A percentile compares a stretch with the other conserved stretches of the same genome.
phyloP scores from a whole-genome alignment of 2,329 filamentous ascomycete genomes.

The Mycosphaerella arachidis region DNA sequence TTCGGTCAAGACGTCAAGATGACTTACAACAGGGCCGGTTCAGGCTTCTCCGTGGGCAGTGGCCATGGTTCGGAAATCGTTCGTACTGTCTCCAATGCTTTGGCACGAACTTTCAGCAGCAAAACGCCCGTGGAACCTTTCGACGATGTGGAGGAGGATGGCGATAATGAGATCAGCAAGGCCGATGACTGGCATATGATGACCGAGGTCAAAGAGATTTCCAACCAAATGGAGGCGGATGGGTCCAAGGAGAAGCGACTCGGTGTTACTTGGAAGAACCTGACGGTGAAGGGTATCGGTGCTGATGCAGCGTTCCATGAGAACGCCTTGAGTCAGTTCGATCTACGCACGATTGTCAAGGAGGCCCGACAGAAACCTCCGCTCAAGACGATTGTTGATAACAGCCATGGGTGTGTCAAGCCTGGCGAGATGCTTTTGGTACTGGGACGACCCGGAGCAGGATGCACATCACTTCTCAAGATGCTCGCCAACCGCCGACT shows the following conservation, averaged over 20 bases:
- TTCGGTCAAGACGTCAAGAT: not conserved
- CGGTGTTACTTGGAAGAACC: conserved; percentile 61
- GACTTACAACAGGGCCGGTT: conserved; percentile 6
- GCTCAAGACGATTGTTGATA: conserved; percentile 60
- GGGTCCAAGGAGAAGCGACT: conserved; percentile 49
- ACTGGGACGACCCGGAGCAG: conserved; percentile 28
- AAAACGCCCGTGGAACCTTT: conserved; percentile 1
- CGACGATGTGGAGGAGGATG: conserved; percentile 6
- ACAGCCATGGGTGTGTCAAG: conserved; percentile 60
- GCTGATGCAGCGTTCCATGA: conserved; percentile 60
- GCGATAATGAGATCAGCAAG: conserved; percentile 28
- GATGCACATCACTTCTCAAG: conserved; percentile 66
- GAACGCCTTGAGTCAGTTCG: conserved; percentile 54
- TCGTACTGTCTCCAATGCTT: conserved; percentile 16
- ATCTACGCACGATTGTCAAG: conserved; percentile 42
- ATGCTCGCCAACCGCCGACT: conserved; percentile 60
- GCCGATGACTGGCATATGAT: conserved; percentile 49
- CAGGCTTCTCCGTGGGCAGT: conserved; percentile 11
- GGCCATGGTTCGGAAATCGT: conserved; percentile 19
- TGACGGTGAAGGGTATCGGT: conserved; percentile 60
- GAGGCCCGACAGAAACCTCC: conserved; percentile 47
- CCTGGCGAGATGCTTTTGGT: conserved; percentile 48
- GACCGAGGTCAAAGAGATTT: conserved; percentile 43
- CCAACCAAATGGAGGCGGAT: conserved; percentile 43
- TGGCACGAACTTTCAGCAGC: conserved; percentile 13